Base-by-base conservation (phyloP, 2,329 filamentous ascomycete genomes). In the Atkinsonella texensis region DNA sequence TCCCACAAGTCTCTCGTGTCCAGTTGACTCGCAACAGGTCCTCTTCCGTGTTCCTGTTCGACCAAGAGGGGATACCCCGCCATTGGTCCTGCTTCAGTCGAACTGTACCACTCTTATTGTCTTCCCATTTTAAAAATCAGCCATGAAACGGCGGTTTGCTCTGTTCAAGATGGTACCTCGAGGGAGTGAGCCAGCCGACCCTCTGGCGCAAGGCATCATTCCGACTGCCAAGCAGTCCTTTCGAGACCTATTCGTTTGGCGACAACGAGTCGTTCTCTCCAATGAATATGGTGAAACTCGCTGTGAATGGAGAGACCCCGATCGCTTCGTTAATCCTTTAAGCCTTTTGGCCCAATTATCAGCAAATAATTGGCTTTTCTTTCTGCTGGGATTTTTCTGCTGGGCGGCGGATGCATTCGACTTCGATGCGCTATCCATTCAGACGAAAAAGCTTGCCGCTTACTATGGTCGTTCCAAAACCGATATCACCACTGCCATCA, bases 341-440 rank as follows among this genome's bases (percentile, higher is more conserved):
- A 79, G 74, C 39, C 73, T 91, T 32, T 72, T 89, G 55, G 74
- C 73, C 31, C 75, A 83, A 66, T 74, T 93, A 15, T 76, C 74
- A 3, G 70, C 71, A 23, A 78, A 74, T 54, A 81, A 85, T 62
- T 91, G 87, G 86, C 62, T 86, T 15, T 89, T 87, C 70, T 83
- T 91, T 69, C 56, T 85, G 41, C 83, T 89, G 11, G 87, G 85
- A 3, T 81, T 90, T 62, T 67, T 76, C 35, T 83, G 85, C 15
- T 91, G 87, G 87, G 85, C 80, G 1, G 86, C 85, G 52, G 87
- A 91, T 64, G 86, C 87, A 3, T 91, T 90, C 64, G 87, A 89
- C 66, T 91, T 90, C 63, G 85, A 89, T 67, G 84, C 87, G 28
- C 74, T 91, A 9, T 86, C 83, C 4, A 87, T 91, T 56, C 86